These are phyloP conservation scores for Kodamaea alishanica DNA, from an alignment of 1,139 yeast species.

Conservation along the genomic window DNA sequence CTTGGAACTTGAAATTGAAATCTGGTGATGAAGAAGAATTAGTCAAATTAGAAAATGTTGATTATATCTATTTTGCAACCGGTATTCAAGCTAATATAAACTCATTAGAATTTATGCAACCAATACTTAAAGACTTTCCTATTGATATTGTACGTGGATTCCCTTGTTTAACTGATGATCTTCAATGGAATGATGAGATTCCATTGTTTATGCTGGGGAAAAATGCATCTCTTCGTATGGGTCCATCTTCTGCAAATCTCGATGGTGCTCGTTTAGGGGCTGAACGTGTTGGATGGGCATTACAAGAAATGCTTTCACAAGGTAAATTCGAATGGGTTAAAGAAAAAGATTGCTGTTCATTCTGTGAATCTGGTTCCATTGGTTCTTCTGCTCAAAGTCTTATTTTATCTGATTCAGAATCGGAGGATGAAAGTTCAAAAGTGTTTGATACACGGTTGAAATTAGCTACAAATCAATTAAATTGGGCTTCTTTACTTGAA, in stretches of 20 bases:
- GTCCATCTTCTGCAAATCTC: constrained; percentile 48
- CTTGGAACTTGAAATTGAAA: constrained; percentile 13
- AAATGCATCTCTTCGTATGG: constrained; percentile 42
- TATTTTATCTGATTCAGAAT: not conserved
- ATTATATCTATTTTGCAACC: constrained; percentile 44
- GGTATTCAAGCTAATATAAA: constrained; percentile 36
- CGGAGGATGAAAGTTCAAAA: constrained; percentile 6
- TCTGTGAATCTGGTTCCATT: constrained; percentile 4
- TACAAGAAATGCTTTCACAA: constrained; percentile 25
- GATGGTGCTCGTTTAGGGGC: constrained; percentile 50
- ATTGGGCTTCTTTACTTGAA: constrained; percentile 28
- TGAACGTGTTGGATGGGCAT: constrained; percentile 42
- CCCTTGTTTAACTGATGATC: constrained; percentile 44
- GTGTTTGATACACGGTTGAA: constrained; percentile 22
- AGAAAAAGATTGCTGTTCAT: constrained; percentile 5
- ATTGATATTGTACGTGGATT: constrained; percentile 35
- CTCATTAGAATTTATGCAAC: constrained; percentile 27
- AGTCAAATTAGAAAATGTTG: constrained; percentile 17
- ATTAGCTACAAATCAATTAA: constrained; percentile 32
- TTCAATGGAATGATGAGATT: constrained; percentile 39
- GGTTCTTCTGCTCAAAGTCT: not conserved
- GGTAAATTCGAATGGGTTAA: constrained; percentile 25
- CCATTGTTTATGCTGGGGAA: constrained; percentile 46
- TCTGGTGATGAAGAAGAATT: constrained; percentile 9
- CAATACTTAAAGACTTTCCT: constrained; percentile 23